Evolutionary conservation across 495 filamentous ascomycete species (phyloP), one percentile per base, ranked within the genome.

Genomic region (Podospora sp.): DNA sequence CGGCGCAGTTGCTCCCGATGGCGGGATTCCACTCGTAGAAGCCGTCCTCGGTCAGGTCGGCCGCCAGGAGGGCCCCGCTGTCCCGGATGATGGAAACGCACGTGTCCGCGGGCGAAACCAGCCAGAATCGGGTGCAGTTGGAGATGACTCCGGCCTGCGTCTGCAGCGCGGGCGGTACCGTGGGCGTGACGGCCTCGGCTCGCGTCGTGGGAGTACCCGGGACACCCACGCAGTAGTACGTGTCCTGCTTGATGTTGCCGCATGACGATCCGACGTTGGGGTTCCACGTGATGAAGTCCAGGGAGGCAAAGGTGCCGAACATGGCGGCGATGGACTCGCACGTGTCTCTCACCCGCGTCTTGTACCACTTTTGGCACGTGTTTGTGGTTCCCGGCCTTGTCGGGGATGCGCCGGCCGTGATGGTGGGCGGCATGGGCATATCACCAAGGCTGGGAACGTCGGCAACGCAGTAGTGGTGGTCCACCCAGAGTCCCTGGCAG

Each of bases 211-310:
- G 68, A 7, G 68, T 70, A 24, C 61, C 68, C 1, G 72, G 68
- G 16, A 71, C 67, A 22, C 68, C 58, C 65, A 77, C 74, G 60
- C 74, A 77, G 72, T 77, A 77, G 35, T 59, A 68, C 53, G 59
- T 51, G 60, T 59, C 60, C 35, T n/a, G 2, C 1, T 50, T 18
- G 26, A 69, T 57, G 35, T 58, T 50, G 24, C 22, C 49, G 56
- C 72, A 73, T 58, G 62, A 65, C 22, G 60, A 27, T 14, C 27
- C 26, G 60, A 75, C 68, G 21, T 40, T 53, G 50, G 72, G 70
- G 65, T 76, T 76, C 69, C 74, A 70, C 9, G 46, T 11, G 55
- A 68, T 59, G 29, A 76, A 72, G 29, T 69, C 52, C 8, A 27
- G 33, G 2, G 66, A 61, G 11, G 72, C 68, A 22, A 75, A 70